These are phyloP conservation scores for Yarrowia yakushimensis DNA, from an alignment of 805 yeast species.

Conservation along the genomic window DNA sequence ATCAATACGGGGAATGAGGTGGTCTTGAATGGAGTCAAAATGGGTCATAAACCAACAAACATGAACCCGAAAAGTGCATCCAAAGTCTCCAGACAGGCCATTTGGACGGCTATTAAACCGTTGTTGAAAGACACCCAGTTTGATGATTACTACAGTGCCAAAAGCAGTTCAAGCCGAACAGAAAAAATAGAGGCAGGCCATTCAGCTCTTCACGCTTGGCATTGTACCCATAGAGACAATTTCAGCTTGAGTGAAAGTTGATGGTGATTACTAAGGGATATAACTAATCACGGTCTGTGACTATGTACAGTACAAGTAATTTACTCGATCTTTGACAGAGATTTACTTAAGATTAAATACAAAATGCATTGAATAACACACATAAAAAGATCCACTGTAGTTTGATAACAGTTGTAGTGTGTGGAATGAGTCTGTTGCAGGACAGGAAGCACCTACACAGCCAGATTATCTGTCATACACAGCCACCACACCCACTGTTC, in stretches of 20 bases:
- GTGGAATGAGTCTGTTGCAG: no score
- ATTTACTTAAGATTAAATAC: no score
- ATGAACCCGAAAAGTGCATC: background rate
- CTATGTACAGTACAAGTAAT: no score
- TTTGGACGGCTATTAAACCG: background rate
- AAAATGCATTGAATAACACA: background rate
- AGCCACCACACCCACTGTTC: no score
- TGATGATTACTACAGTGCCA: background rate
- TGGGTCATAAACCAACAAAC: constrained; percentile 17
- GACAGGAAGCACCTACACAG: no score
- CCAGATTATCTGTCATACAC: no score
- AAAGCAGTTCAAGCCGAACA: background rate
- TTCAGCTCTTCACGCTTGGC: background rate
- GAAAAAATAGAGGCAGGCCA: background rate
- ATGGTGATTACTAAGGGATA: no score
- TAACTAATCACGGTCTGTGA: no score
- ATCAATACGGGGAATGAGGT: constrained; percentile 45
- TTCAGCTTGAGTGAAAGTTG: background rate
- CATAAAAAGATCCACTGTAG: background rate
- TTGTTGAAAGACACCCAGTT: background rate
- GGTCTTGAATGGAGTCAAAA: constrained; percentile 20
- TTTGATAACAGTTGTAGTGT: no score
- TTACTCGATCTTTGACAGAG: no score
- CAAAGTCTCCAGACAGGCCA: background rate
- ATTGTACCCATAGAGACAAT: background rate